Conservation (phyloP, 2,329 filamentous ascomycete genomes). For the Harringtonia lauricola region DNA sequence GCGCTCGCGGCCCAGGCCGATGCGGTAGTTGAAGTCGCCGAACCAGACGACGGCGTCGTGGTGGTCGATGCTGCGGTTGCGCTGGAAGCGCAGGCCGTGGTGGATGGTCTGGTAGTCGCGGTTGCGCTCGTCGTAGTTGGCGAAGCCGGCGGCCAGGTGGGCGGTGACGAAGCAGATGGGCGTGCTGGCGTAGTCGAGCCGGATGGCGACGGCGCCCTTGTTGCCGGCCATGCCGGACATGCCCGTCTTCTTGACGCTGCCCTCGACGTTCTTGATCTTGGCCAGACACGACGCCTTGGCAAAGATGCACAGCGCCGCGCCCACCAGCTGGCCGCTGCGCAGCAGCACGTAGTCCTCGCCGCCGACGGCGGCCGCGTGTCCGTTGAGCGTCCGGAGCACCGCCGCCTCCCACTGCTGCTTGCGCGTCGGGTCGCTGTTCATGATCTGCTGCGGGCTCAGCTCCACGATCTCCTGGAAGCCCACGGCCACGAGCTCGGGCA, state of each 20-base stretch:
- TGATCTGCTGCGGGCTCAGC: constrained; percentile 93
- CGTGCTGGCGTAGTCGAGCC: constrained; percentile 88
- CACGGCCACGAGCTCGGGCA: constrained; percentile 78
- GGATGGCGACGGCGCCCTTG: constrained; percentile 93
- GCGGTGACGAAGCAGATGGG: constrained; percentile 93
- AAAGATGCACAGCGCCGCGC: constrained; percentile 85
- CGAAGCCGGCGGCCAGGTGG: constrained; percentile 89
- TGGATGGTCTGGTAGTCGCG: constrained; percentile 85
- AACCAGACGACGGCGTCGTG: constrained; percentile 87
- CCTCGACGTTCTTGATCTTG: constrained; percentile 93
- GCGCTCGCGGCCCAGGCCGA: constrained; percentile 70
- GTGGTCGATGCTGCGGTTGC: constrained; percentile 82
- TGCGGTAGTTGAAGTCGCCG: constrained; percentile 97
- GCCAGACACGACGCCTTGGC: constrained; percentile 67
- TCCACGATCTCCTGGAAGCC: constrained; percentile 99
- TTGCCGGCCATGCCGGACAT: constrained; percentile 97
- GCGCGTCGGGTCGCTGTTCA: constrained; percentile 88
- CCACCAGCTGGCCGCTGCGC: constrained; percentile 86
- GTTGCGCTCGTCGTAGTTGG: constrained; percentile 94
- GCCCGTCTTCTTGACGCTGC: constrained; percentile 85
- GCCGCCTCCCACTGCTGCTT: constrained; percentile 79
- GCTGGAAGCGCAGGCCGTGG: constrained; percentile 78
- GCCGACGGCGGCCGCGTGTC: constrained; percentile 50
- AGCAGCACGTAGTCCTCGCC: constrained; percentile 79
- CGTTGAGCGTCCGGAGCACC: constrained; percentile 68